Conservation (phyloP, 306 rosid genomes). For the Purshia tridentata region DNA sequence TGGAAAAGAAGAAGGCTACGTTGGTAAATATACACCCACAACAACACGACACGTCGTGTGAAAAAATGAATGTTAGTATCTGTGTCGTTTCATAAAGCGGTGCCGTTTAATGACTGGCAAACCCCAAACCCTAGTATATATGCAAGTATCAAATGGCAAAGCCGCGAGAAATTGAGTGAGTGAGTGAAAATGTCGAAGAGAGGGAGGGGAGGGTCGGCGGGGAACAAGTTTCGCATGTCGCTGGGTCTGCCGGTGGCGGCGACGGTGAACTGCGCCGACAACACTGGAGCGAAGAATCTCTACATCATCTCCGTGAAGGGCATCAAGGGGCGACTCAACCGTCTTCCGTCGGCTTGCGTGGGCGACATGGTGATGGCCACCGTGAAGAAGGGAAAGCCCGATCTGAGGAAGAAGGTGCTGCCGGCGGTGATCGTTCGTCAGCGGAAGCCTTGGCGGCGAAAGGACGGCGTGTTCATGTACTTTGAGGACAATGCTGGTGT, state of each 20-base stretch:
- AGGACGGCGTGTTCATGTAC: slow-evolving; percentile 96
- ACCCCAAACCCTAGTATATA: too few relatives aligned
- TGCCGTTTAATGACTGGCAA: neutral
- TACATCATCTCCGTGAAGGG: slow-evolving; percentile 91
- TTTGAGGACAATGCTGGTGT: slow-evolving; percentile 94
- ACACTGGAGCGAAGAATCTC: slow-evolving; percentile 88
- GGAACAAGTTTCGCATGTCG: slow-evolving; percentile 92
- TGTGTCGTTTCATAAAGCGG: neutral
- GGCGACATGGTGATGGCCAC: slow-evolving; percentile 99
- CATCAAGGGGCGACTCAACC: slow-evolving; percentile 80
- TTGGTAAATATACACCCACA: too few relatives aligned
- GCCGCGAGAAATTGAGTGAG: neutral
- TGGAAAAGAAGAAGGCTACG: too few relatives aligned
- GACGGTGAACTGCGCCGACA: slow-evolving; percentile 88
- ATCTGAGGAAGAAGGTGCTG: slow-evolving; percentile 86
- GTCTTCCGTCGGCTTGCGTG: slow-evolving; percentile 88
- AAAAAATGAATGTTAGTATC: neutral
- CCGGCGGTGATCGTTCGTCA: slow-evolving; percentile 94
- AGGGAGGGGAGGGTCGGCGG: slow-evolving; percentile 92
- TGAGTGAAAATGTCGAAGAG: slow-evolving; percentile 31
- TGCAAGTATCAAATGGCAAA: too few relatives aligned
- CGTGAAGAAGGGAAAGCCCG: slow-evolving; percentile 90
- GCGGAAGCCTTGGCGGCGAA: slow-evolving; percentile 90
- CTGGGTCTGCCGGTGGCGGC: slow-evolving; percentile 98
- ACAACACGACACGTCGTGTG: neutral